These are phyloP conservation scores for Cucurbitaria berberidis DNA, from an alignment of 2,329 filamentous ascomycete genomes.

Conservation along the genomic window DNA sequence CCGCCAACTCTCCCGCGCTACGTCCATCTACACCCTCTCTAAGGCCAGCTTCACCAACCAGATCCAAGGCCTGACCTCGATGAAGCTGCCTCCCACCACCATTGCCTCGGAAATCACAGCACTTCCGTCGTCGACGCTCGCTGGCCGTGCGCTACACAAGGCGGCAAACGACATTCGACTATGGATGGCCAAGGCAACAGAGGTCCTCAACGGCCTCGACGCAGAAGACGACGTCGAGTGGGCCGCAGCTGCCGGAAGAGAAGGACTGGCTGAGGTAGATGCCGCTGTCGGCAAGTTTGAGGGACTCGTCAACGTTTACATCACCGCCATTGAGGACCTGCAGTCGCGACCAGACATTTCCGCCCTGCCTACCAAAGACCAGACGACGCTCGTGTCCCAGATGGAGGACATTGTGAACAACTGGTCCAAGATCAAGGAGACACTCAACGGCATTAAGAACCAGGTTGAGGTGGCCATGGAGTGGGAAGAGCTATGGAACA, in stretches of 20 bases:
- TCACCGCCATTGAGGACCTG: constrained; percentile 90
- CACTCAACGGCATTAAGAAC: constrained; percentile 78
- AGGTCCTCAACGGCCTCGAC: constrained; percentile 86
- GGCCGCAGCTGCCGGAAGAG: constrained; percentile 85
- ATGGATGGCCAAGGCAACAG: constrained; percentile 92
- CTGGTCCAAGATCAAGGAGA: constrained; percentile 81
- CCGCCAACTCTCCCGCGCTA: constrained; percentile 64
- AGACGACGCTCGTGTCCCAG: constrained; percentile 78
- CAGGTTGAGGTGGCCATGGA: constrained; percentile 99
- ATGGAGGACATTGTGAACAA: constrained; percentile 87
- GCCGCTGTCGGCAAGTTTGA: constrained; percentile 83
- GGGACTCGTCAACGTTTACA: constrained; percentile 87
- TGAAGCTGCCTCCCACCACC: constrained; percentile 85
- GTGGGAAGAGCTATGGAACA: constrained; percentile 97
- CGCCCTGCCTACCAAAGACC: constrained; percentile 71
- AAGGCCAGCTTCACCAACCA: constrained; percentile 92
- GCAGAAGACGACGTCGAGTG: constrained; percentile 98
- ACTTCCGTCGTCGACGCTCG: constrained; percentile 84
- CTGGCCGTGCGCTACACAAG: constrained; percentile 80
- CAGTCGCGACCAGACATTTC: constrained; percentile 79
- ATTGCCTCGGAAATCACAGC: constrained; percentile 83
- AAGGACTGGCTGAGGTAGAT: constrained; percentile 74
- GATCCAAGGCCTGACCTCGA: constrained; percentile 86
- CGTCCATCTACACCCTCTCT: constrained; percentile 92
- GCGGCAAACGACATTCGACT: constrained; percentile 90